A percentile compares a stretch with the other conserved stretches of the same genome.
Conservation (phyloP, 257 asterid genomes). For the Solanum etuberosum region DNA sequence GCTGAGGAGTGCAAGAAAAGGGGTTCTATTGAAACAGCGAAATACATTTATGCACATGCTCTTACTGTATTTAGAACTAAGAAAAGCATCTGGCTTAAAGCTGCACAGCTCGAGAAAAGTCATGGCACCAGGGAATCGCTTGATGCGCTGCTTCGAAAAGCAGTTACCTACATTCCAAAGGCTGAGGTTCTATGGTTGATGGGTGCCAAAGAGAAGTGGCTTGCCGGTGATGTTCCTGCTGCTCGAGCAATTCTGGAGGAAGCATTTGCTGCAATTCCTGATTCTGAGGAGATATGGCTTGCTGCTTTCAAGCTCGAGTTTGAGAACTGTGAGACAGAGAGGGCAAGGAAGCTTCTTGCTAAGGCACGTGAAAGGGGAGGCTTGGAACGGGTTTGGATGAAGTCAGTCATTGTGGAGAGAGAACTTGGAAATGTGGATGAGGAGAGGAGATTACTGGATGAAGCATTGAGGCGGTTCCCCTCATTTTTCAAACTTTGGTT, state of each 20-base stretch:
- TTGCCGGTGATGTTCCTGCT: slow-evolving; percentile 92
- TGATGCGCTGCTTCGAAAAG: slow-evolving; percentile 69
- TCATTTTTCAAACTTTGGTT: slow-evolving; percentile 78
- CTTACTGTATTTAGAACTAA: slow-evolving; percentile 71
- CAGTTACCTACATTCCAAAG: slow-evolving; percentile 79
- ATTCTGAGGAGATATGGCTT: slow-evolving; percentile 94
- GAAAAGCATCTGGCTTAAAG: slow-evolving; percentile 97
- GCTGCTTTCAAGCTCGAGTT: slow-evolving; percentile 98
- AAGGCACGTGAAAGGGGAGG: slow-evolving; percentile 92
- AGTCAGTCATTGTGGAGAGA: slow-evolving; percentile 89
- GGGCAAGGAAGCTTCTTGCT: slow-evolving; percentile 83
- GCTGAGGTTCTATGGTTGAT: slow-evolving; percentile 91
- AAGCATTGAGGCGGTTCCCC: slow-evolving; percentile 66
- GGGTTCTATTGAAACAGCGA: slow-evolving; percentile 86
- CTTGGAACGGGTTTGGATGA: slow-evolving; percentile 96
- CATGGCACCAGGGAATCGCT: slow-evolving; percentile 84
- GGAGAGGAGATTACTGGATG: slow-evolving; percentile 71
- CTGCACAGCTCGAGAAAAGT: slow-evolving; percentile 95
- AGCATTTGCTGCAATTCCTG: slow-evolving; percentile 95
- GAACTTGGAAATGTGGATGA: slow-evolving; percentile 65
- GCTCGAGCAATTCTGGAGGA: slow-evolving; percentile 89
- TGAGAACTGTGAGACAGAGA: slow-evolving; percentile 87
- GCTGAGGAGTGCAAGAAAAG: slow-evolving; percentile 93
- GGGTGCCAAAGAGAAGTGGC: slow-evolving; percentile 99
- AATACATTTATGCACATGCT: slow-evolving; percentile 79